phyloP scores from a whole-genome alignment of 371 early-diverging fungal species.

The Actinomortierella wolfii region DNA sequence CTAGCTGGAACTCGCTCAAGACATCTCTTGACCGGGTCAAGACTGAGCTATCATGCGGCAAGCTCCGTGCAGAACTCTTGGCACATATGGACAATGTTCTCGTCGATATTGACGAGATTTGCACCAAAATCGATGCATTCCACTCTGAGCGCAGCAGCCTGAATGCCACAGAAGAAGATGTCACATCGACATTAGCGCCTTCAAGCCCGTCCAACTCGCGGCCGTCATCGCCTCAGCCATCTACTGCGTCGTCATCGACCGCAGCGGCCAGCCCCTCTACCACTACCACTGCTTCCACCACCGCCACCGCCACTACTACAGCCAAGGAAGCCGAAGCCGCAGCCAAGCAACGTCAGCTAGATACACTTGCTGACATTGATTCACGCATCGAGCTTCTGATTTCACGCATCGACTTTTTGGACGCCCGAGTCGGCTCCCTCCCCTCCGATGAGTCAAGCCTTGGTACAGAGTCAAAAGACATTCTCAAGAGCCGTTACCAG shows the following conservation, averaged over 20 bases:
- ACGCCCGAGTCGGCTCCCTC: constrained; percentile 51
- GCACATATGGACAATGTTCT: constrained; percentile 45
- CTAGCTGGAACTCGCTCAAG: constrained; percentile 45
- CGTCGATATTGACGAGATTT: constrained; percentile 40
- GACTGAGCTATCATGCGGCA: constrained; percentile 40
- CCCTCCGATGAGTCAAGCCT: constrained; percentile 29
- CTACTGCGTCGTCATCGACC: constrained; percentile 14
- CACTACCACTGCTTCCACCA: constrained; percentile 14
- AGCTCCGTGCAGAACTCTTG: constrained; percentile 47
- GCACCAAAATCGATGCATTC: constrained; percentile 39
- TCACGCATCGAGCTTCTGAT: constrained; percentile 56
- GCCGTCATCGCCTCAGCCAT: no score
- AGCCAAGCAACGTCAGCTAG: constrained; percentile 35
- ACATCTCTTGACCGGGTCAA: constrained; percentile 45
- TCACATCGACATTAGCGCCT: neutral
- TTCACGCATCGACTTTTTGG: constrained; percentile 55
- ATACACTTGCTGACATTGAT: constrained; percentile 57
- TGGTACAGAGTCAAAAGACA: constrained; percentile 33
- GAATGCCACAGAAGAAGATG: constrained; percentile 34
- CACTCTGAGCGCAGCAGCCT: constrained; percentile 42
- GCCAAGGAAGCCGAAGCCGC: constrained; percentile 43
- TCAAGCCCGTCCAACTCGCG: no score
- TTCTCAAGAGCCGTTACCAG: constrained; percentile 44
- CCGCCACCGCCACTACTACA: constrained; percentile 8
- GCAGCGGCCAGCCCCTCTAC: constrained; percentile 15